phyloP scores from a whole-genome alignment of 2,329 filamentous ascomycete species.

The Didymella pinodella region DNA sequence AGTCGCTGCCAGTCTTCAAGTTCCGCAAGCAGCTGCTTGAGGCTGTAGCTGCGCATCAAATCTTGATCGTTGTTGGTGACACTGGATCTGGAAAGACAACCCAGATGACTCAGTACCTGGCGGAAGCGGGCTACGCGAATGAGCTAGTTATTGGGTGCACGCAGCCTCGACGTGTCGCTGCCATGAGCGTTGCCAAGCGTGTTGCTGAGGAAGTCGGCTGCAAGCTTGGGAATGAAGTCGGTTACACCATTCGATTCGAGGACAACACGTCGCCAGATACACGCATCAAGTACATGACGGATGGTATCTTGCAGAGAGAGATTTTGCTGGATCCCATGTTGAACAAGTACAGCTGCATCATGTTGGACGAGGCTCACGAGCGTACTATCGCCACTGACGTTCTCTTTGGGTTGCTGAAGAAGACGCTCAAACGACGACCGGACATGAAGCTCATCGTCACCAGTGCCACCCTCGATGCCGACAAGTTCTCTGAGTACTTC shows the following conservation, averaged over 20 bases:
- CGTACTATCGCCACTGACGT: constrained; percentile 97
- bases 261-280: constrained; percentile 90
- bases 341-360: constrained; percentile 93
- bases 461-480: constrained; percentile 95
- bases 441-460: constrained; percentile 99
- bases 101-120: constrained; percentile 92
- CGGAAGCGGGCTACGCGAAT: constrained; percentile 88
- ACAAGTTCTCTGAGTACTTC: constrained; percentile 97
- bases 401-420: constrained; percentile 94
- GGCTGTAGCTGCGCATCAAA: constrained; percentile 85
- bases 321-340: constrained; percentile 96
- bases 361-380: constrained; percentile 98
- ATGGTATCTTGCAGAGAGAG: constrained; percentile 96
- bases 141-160: constrained; percentile 93
- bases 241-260: constrained; percentile 99
- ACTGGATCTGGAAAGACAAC: constrained; percentile 98
- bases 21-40: constrained; percentile 89
- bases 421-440: constrained; percentile 79
- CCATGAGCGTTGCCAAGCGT: constrained; percentile 98
- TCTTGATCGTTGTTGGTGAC: constrained; percentile 95
- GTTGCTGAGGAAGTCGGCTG: constrained; percentile 98
- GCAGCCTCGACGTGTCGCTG: constrained; percentile 94
- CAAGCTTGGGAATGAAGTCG: constrained; percentile 88
- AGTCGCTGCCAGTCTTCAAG: constrained; percentile 85
- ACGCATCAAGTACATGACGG: constrained; percentile 99